phyloP scores from a whole-genome alignment of 768 basidiomycete species.

The Albatrellus ellisii region DNA sequence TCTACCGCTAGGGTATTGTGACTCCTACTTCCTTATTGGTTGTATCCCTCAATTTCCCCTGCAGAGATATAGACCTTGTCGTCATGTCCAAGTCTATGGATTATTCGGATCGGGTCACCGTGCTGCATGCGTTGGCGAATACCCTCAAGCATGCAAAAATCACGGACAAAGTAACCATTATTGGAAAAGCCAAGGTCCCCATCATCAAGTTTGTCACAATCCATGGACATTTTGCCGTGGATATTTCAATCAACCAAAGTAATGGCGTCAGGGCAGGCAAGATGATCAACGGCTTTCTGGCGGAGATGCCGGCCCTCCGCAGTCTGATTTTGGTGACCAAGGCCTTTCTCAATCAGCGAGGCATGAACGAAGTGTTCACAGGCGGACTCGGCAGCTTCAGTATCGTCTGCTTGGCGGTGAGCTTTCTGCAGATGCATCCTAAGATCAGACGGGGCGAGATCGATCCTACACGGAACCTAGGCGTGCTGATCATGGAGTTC shows the following conservation, averaged over 20 bases:
- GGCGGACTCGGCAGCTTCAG: constrained; percentile 93
- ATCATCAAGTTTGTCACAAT: constrained; percentile 90
- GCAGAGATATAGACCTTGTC: constrained; percentile 91
- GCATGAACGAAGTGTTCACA: constrained; percentile 97
- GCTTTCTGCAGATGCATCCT: constrained; percentile 96
- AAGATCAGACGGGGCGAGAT: constrained; percentile 85
- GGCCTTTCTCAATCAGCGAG: constrained; percentile 76
- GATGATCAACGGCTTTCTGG: constrained; percentile 71
- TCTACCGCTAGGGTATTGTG: constrained; percentile 78
- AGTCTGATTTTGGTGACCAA: constrained; percentile 83
- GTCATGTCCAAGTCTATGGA: constrained; percentile 71
- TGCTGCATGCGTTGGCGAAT: constrained; percentile 67
- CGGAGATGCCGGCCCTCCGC: constrained; percentile 64
- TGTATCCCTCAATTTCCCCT: not conserved
- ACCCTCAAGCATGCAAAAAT: constrained; percentile 63
- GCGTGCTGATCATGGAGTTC: constrained; percentile 92
- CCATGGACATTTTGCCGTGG: constrained; percentile 75
- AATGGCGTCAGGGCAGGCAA: constrained; percentile 71
- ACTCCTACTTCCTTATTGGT: not conserved
- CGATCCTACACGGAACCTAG: constrained; percentile 76
- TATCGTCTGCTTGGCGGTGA: constrained; percentile 86
- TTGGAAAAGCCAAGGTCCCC: constrained; percentile 89
- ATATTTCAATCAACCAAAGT: constrained; percentile 86
- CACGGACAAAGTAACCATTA: constrained; percentile 72
- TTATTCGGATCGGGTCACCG: constrained; percentile 48